Base-by-base conservation (phyloP, 805 yeast genomes). In the Kluyveromyces lactis region DNA sequence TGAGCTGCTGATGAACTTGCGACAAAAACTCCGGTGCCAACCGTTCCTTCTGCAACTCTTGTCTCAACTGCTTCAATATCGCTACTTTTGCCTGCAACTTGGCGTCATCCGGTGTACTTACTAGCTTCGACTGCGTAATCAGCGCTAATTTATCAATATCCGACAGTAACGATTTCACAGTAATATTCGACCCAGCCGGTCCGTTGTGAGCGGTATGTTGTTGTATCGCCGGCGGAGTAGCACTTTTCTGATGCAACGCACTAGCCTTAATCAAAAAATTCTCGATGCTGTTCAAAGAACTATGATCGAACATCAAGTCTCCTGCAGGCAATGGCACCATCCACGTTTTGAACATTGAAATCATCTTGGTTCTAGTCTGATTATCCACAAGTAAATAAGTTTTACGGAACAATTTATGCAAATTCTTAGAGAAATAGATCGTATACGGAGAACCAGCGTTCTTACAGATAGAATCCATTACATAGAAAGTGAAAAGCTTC, bases 391-490 rank as follows among this genome's bases (percentile, higher is more conserved):
- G 64, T n/a, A 85, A 72, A 56, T 84, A 92, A 2, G 87, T 80
- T 45, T 76, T 78, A 18, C 83, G 78, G 61, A 82, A 90, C 3
- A 84, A 66, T 48, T 72, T 74, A 63, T 73, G 81, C 34, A 61
- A 45, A 46, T 46, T 79, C 78, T 47, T 76, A 69, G 38, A 89
- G 81, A 56, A 92, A 77, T 38, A 84, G 59, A 78, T 69, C n/a
- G 86, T 84, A 58, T 90, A 92, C 1, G 97, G 97, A 44, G 79
- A 73, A 7, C 97, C 96, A 24, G 86, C 80, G 52, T 81, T 85
- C 60, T 92, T 92, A 63, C 90, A 83, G 35, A 92, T 83, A 13
- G 97, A 87, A 60, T 92, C 97, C 41, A 92, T 63, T 33, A 90
- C 69, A 56, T 90, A 92, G 44, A 92, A 69, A 3, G 92, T 78